Evolutionary conservation across 495 filamentous ascomycete genomes (phyloP).

Genomic region (Parmelia sp.): DNA sequence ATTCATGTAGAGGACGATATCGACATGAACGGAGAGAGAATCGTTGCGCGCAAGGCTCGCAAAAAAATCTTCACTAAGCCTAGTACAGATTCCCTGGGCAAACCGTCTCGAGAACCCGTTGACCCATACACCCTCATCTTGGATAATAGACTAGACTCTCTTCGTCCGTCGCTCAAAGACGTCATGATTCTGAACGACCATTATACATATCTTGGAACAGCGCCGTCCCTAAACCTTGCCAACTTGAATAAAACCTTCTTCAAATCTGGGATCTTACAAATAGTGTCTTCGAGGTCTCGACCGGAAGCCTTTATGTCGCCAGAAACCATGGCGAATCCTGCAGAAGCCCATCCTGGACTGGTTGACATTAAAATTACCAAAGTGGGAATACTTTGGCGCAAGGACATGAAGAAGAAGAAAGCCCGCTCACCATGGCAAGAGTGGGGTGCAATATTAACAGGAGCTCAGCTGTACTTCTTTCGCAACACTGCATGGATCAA

Average conservation of each 20-base stretch:
- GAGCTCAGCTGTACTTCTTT: slow-evolving; percentile 95
- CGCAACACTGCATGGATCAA: slow-evolving; percentile 90
- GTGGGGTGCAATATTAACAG: slow-evolving; percentile 93
- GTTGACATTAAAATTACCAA: slow-evolving; percentile 98
- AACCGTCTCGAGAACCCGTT: slow-evolving; percentile 71
- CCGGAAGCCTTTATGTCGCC: slow-evolving; percentile 92
- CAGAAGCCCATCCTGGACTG: slow-evolving; percentile 83
- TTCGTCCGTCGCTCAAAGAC: slow-evolving; percentile 81
- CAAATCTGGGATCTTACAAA: slow-evolving; percentile 84
- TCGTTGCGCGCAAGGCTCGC: slow-evolving; percentile 62
- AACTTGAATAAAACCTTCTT: slow-evolving; percentile 81
- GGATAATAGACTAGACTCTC: slow-evolving; percentile 72
- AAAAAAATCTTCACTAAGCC: slow-evolving; percentile 62
- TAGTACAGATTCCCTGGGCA: slow-evolving; percentile 58
- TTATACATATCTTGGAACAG: slow-evolving; percentile 78
- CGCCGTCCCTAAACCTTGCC: slow-evolving; percentile 63
- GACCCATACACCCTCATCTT: slow-evolving; percentile 94
- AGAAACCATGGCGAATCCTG: slow-evolving; percentile 72
- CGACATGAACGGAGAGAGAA: slow-evolving; percentile 69
- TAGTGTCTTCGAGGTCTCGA: slow-evolving; percentile 83
- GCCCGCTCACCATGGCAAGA: slow-evolving; percentile 95
- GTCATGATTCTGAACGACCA: slow-evolving; percentile 89
- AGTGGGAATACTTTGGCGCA: slow-evolving; percentile 91
- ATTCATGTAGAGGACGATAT: slow-evolving; percentile 92
- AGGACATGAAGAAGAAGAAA: slow-evolving; percentile 90